Conservation (phyloP, 139 green algal genomes). For the Asterochloris erici region DNA sequence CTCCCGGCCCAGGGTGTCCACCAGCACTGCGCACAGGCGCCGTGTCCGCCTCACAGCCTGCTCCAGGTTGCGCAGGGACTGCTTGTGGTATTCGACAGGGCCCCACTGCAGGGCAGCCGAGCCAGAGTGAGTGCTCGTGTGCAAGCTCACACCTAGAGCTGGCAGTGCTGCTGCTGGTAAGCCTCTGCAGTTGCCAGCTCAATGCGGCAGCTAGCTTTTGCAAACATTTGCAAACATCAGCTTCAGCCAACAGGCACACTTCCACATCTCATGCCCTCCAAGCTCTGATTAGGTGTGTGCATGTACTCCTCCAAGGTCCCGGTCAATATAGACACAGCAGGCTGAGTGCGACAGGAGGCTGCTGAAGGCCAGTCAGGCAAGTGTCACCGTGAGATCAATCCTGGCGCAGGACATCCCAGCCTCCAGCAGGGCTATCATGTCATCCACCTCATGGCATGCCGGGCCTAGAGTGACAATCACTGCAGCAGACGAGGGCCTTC, state of each 20-base stretch:
- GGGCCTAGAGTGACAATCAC: conserved; percentile 77
- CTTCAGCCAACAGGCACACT: too few species aligned
- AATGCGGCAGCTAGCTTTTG: too few species aligned
- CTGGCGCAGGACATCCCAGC: conserved; percentile 67
- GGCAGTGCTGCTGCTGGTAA: too few species aligned
- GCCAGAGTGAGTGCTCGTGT: not conserved
- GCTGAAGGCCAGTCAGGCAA: too few species aligned
- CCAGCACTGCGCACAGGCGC: conserved; percentile 70
- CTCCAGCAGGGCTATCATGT: conserved; percentile 55
- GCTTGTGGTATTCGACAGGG: conserved; percentile 56
- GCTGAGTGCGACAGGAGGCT: too few species aligned
- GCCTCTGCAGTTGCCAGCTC: too few species aligned
- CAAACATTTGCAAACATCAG: too few species aligned
- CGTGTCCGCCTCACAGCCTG: conserved; percentile 58
- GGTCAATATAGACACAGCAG: too few species aligned
- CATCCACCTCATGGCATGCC: conserved; percentile 54
- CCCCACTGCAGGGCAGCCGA: conserved; percentile 36
- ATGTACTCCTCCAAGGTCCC: too few species aligned
- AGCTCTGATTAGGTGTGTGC: too few species aligned
- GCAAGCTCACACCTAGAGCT: too few species aligned
- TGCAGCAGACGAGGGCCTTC: conserved; percentile 10
- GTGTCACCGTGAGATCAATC: conserved; percentile 75
- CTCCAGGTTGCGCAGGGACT: conserved; percentile 66
- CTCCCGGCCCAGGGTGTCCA: conserved; percentile 73
- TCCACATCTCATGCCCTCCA: too few species aligned